Evolutionary conservation across 345 rosid genomes (phyloP).

Genomic region (Angophora floribunda): DNA sequence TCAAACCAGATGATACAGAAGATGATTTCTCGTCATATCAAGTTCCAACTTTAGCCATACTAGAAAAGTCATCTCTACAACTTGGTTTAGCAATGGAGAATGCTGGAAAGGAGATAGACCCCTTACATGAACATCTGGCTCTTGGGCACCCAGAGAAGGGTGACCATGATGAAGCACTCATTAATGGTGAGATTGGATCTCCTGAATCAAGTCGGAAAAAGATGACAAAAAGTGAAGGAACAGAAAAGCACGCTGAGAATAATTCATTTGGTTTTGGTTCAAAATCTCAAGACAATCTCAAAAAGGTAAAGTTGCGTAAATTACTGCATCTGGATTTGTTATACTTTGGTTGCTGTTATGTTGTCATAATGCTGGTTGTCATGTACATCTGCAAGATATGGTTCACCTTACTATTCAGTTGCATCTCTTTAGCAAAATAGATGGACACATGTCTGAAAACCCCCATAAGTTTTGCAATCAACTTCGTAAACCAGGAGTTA

Average conservation of each 20-base stretch:
- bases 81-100: slow-evolving; percentile 26
- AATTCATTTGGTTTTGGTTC: slow-evolving; percentile 43
- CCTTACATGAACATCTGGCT: slow-evolving; percentile 21
- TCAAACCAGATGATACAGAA: slow-evolving; percentile 37
- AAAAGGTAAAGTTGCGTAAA: slow-evolving; percentile 39
- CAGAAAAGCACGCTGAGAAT: slow-evolving; percentile 34
- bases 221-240: slow-evolving; percentile 33
- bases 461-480: neutral
- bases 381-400: neutral
- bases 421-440: neutral
- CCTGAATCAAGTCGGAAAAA: slow-evolving; percentile 32
- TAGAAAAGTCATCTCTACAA: slow-evolving; percentile 36
- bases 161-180: slow-evolving; percentile 33
- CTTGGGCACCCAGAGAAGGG: slow-evolving; percentile 9
- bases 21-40: slow-evolving; percentile 61
- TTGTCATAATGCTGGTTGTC: neutral
- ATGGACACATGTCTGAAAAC: neutral
- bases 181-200: slow-evolving; percentile 37
- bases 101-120: slow-evolving; percentile 20
- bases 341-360: neutral
- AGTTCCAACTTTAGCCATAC: slow-evolving; percentile 73
- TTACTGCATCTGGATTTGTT: neutral
- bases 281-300: slow-evolving; percentile 42
- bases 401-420: neutral
- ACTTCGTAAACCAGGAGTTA: neutral